phyloP scores from a whole-genome alignment of 768 basidiomycete genomes.

The Sarcodon aspratus region DNA sequence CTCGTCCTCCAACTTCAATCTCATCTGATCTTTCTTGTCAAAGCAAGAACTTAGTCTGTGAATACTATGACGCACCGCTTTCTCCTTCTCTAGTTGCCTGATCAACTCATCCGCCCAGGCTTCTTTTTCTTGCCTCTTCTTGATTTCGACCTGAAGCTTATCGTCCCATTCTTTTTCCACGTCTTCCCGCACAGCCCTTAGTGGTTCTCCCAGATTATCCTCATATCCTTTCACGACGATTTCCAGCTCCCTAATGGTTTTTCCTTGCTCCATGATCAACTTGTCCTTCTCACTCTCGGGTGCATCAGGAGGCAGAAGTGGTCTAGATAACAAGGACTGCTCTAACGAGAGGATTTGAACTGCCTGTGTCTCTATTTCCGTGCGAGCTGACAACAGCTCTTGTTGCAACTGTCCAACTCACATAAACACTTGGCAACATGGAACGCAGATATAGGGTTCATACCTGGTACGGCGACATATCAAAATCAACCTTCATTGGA shows the following conservation, averaged over 20 bases:
- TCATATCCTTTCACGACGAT: constrained; percentile 61
- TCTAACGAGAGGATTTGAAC: constrained; percentile 80
- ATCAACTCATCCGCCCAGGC: constrained; percentile 67
- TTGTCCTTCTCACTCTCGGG: constrained; percentile 66
- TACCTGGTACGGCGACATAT: constrained; percentile 80
- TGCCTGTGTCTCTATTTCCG: constrained; percentile 70
- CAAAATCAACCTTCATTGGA: constrained; percentile 84
- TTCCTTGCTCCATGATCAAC: constrained; percentile 59
- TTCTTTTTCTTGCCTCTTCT: constrained; percentile 56
- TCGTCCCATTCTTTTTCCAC: constrained; percentile 64
- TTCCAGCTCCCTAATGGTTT: constrained; percentile 72
- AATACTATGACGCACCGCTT: constrained; percentile 31
- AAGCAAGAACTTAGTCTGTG: neutral
- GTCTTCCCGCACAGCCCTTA: constrained; percentile 56
- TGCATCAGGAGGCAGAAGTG: constrained; percentile 51
- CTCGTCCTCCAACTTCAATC: constrained; percentile 64
- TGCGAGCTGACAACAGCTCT: constrained; percentile 69
- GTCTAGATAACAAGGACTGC: constrained; percentile 61
- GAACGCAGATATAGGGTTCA: constrained; percentile 6
- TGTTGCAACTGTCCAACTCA: constrained; percentile 55
- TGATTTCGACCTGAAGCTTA: constrained; percentile 46
- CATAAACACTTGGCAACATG: neutral
- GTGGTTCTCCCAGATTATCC: constrained; percentile 58
- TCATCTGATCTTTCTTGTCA: constrained; percentile 22
- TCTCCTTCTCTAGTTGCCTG: constrained; percentile 70